Conservation (phyloP, 1,284 basidiomycete species). For the Tilletia setariae region DNA sequence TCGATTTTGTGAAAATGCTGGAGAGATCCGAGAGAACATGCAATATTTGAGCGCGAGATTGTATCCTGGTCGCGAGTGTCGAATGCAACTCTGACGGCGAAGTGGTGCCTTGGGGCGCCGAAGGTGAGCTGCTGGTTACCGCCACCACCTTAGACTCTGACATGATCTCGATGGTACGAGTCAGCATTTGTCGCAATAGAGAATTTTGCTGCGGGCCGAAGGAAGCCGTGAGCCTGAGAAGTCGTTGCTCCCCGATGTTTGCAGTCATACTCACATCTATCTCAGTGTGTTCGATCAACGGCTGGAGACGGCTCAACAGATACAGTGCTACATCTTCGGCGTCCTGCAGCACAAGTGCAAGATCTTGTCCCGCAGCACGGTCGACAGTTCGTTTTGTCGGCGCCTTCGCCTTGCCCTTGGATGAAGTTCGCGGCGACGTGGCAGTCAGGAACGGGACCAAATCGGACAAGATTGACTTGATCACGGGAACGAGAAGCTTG, state of each 20-base stretch:
- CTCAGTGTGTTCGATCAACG: not conserved
- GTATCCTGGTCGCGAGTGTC: not conserved
- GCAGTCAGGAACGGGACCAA: slow-evolving; percentile 6
- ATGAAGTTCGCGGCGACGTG: not conserved
- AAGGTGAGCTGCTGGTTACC: not conserved
- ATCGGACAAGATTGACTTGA: slow-evolving; percentile 1
- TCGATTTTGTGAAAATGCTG: not conserved
- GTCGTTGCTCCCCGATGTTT: too few species aligned
- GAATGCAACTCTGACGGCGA: not conserved
- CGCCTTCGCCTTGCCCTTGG: not conserved
- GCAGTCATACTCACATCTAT: not conserved
- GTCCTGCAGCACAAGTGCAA: slow-evolving; percentile 1
- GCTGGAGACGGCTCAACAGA: not conserved
- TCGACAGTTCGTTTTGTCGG: not conserved
- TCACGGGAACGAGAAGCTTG: slow-evolving; percentile 5
- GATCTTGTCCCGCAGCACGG: not conserved
- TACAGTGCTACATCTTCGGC: not conserved
- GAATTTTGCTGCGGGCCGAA: not conserved
- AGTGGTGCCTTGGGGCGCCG: not conserved
- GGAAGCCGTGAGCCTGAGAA: too few species aligned
- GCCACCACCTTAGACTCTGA: not conserved
- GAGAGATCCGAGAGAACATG: not conserved
- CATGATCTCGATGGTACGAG: not conserved
- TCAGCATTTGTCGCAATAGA: not conserved
- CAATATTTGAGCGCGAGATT: not conserved